A percentile compares a stretch with the other conserved stretches of the same genome.
These are phyloP conservation scores for Acarospora socialis DNA, from an alignment of 2,329 filamentous ascomycete species.

Conservation along the genomic window DNA sequence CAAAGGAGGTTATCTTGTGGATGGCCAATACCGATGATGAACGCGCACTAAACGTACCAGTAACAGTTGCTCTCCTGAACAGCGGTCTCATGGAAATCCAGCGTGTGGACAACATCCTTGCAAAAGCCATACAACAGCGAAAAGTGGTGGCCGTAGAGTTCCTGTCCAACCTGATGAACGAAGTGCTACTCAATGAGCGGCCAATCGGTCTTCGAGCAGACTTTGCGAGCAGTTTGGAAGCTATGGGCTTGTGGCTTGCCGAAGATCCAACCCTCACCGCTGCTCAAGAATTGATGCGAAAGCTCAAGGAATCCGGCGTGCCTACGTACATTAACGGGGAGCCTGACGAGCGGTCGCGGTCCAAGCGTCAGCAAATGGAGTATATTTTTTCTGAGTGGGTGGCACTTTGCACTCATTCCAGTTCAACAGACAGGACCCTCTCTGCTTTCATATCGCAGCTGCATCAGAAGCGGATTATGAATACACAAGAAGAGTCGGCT, in stretches of 20 bases:
- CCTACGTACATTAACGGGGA: constrained; percentile 40
- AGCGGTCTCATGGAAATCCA: constrained; percentile 46
- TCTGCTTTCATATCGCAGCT: constrained; percentile 73
- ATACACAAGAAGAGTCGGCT: constrained; percentile 59
- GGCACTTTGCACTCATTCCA: constrained; percentile 55
- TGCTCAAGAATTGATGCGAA: constrained; percentile 57
- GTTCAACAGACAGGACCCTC: constrained; percentile 56
- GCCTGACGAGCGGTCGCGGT: constrained; percentile 40
- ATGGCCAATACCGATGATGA: constrained; percentile 40
- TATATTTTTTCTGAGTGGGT: constrained; percentile 97
- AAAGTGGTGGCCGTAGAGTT: constrained; percentile 63
- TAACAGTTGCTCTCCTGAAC: constrained; percentile 46
- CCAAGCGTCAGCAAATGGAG: constrained; percentile 70
- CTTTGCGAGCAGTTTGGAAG: constrained; percentile 69
- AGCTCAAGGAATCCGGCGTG: constrained; percentile 41
- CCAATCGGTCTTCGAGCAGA: constrained; percentile 71
- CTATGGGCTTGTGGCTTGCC: constrained; percentile 64
- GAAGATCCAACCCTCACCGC: constrained; percentile 54
- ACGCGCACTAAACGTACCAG: constrained; percentile 47
- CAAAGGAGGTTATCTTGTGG: constrained; percentile 34
- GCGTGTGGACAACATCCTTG: constrained; percentile 55
- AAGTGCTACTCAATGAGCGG: constrained; percentile 62
- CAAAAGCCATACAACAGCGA: constrained; percentile 55
- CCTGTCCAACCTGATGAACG: constrained; percentile 64
- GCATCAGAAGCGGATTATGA: constrained; percentile 58